These are phyloP conservation scores for Fusarium sp. DNA, from an alignment of 2,329 filamentous ascomycete genomes.

Conservation along the genomic window DNA sequence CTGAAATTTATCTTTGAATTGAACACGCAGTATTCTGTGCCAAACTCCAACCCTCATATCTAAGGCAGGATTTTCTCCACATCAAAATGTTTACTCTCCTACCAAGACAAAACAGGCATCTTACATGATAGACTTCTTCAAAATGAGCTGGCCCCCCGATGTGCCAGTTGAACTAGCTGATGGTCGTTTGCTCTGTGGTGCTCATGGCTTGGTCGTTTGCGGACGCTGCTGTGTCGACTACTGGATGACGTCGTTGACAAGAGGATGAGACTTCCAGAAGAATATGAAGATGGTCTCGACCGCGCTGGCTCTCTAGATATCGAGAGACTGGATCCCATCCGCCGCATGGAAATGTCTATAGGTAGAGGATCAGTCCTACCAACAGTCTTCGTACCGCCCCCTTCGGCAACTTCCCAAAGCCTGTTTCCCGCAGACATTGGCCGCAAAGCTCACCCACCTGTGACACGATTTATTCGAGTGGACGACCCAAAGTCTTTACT, in stretches of 20 bases:
- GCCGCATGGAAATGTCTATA: neutral
- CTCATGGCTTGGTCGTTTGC: constrained; percentile 46
- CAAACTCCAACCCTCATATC: neutral
- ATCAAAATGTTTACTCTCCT: too few relatives aligned
- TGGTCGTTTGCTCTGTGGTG: constrained; percentile 49
- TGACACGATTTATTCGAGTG: constrained; percentile 11
- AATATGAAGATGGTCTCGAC: neutral
- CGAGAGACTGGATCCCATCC: neutral
- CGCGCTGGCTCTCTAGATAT: neutral
- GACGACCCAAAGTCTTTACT: constrained; percentile 41
- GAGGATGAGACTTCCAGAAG: neutral
- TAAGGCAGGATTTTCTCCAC: neutral
- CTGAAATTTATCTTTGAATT: too few relatives aligned
- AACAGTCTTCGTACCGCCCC: constrained; percentile 21
- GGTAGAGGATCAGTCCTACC: constrained; percentile 22
- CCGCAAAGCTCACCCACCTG: neutral
- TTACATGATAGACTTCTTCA: neutral
- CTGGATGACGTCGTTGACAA: constrained; percentile 39
- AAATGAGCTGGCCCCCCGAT: neutral
- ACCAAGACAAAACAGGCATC: too few relatives aligned
- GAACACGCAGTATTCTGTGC: fast-evolving
- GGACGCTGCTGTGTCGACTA: constrained; percentile 48
- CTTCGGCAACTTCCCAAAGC: neutral
- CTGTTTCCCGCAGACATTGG: neutral
- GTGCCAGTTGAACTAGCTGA: constrained; percentile 42